These are phyloP conservation scores for Drosera spatulata DNA, from an alignment of 179 eudicot species.

Conservation along the genomic window DNA sequence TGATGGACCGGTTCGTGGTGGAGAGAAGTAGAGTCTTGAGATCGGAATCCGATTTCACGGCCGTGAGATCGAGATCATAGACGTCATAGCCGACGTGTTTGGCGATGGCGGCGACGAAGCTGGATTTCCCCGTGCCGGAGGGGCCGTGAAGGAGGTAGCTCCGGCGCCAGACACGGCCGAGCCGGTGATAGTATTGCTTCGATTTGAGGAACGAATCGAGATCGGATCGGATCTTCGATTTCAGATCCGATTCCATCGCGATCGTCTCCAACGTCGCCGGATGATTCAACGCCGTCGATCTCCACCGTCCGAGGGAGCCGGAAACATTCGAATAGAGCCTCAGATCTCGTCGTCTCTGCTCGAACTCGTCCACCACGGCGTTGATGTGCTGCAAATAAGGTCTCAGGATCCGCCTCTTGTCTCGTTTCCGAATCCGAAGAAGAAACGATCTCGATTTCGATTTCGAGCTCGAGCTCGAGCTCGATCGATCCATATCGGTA, in stretches of 20 bases:
- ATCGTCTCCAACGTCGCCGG: conserved; percentile 70
- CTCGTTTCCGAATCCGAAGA: conserved; percentile 45
- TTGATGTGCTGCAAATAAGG: conserved; percentile 68
- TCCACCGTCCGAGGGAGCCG: conserved; percentile 39
- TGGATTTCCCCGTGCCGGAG: conserved; percentile 79
- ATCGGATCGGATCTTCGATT: conserved; percentile 46
- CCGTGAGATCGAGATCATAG: conserved; percentile 52
- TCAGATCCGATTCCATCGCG: conserved; percentile 59
- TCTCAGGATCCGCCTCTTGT: conserved; percentile 55
- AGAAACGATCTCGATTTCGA: conserved; percentile 18
- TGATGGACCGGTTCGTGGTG: conserved; percentile 24
- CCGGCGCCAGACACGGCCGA: conserved; percentile 79
- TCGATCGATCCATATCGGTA: not conserved
- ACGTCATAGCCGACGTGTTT: conserved; percentile 52
- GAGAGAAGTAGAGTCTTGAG: conserved; percentile 51
- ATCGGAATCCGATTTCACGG: conserved; percentile 39
- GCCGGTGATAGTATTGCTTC: conserved; percentile 53
- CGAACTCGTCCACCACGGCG: conserved; percentile 38
- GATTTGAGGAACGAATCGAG: conserved; percentile 58
- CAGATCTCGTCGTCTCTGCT: conserved; percentile 28
- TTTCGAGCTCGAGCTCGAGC: conserved; percentile 1
- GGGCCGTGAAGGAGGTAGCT: conserved; percentile 70
- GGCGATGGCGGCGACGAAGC: conserved; percentile 71
- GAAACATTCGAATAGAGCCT: conserved; percentile 25
- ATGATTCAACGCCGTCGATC: conserved; percentile 50